Conservation (phyloP, 2,329 filamentous ascomycete species). For the Trichocomaceae sp. region DNA sequence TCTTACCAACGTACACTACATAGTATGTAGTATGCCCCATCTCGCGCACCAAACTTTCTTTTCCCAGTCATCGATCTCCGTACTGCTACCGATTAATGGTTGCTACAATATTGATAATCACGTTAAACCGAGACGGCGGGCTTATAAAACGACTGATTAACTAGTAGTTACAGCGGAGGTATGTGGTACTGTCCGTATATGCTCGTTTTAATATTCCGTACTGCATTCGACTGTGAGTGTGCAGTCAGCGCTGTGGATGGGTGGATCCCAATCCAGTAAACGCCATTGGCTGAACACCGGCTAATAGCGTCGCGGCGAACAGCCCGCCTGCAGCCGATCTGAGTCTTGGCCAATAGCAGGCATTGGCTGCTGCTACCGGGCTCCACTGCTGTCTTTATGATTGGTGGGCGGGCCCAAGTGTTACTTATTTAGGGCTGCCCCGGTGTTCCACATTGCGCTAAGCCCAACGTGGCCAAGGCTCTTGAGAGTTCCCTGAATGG, state of each 20-base stretch:
- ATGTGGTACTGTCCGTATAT: no score
- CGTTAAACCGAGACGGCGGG: no score
- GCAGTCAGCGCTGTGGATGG: no score
- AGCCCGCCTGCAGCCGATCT: slow-evolving; percentile 7
- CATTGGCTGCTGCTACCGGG: background rate
- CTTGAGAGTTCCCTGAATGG: background rate
- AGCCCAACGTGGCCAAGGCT: background rate
- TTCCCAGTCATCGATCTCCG: background rate
- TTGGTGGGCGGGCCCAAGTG: background rate
- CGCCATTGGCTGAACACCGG: background rate
- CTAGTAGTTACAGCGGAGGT: no score
- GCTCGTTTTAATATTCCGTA: background rate
- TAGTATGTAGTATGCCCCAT: no score
- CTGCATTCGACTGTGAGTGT: background rate
- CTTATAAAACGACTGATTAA: no score
- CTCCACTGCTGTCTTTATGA: background rate
- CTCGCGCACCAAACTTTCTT: background rate
- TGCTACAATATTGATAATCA: no score
- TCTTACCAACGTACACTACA: no score
- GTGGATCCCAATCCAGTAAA: background rate
- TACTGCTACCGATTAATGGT: no score
- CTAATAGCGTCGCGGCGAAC: background rate
- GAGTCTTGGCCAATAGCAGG: slow-evolving; percentile 5
- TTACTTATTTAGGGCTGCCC: background rate
- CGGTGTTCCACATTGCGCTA: background rate